phyloP scores from a whole-genome alignment of 2,329 filamentous ascomycete genomes.

The Diaporthe longicolla region DNA sequence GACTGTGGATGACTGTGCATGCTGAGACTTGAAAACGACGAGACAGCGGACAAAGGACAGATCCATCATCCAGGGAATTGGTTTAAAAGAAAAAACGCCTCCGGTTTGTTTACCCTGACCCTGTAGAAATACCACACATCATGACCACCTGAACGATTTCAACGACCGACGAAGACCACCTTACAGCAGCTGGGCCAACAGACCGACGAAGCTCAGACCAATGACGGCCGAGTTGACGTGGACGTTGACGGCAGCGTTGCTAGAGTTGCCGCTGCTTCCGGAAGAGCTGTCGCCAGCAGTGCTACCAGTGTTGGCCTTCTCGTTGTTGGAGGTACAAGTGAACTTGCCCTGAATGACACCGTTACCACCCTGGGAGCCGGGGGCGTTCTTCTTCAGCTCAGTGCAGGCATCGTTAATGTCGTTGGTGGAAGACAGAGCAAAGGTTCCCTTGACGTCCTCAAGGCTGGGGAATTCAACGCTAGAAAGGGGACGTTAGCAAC shows the following conservation, averaged over 20 bases:
- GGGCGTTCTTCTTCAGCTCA: conserved; percentile 63
- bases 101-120: conserved; percentile 44
- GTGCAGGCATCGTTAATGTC: conserved; percentile 71
- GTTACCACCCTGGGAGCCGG: conserved; percentile 55
- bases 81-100: conserved; percentile 44
- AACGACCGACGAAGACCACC: conserved; percentile 31
- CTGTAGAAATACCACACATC: conserved; percentile 41
- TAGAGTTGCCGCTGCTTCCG: conserved; percentile 47
- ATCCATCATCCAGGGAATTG: conserved; percentile 44
- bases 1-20: conserved; percentile 41
- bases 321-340: conserved; percentile 66
- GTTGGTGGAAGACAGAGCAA: conserved; percentile 77
- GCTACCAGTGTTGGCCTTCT: conserved; percentile 66
- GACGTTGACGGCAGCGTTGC: conserved; percentile 59
- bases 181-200: conserved; percentile 68
- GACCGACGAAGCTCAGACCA: conserved; percentile 62
- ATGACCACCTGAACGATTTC: conserved; percentile 37
- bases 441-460: conserved; percentile 77
- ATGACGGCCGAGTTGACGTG: conserved; percentile 64
- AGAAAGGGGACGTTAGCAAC: conserved; percentile 49
- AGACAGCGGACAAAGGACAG: conserved; percentile 42
- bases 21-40: conserved; percentile 41
- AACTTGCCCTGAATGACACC: conserved; percentile 63
- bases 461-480: conserved; percentile 81
- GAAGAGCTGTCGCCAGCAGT: conserved; percentile 51